phyloP scores from a whole-genome alignment of 768 basidiomycete species.

The Tricholoma terreum region DNA sequence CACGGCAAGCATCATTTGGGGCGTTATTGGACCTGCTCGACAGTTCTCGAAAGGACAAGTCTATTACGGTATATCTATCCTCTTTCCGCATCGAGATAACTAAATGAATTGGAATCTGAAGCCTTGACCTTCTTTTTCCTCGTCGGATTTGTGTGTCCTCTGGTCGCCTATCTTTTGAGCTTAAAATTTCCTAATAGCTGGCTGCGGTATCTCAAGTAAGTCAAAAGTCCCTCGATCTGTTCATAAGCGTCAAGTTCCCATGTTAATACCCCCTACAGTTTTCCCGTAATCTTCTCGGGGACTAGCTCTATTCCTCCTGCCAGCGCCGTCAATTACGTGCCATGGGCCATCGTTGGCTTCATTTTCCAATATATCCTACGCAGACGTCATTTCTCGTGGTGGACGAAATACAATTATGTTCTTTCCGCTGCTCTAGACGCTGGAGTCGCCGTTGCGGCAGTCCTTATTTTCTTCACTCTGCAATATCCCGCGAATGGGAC shows the following conservation, averaged over 20 bases:
- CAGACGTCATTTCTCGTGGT: slow-evolving; percentile 61
- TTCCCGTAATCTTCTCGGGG: slow-evolving; percentile 59
- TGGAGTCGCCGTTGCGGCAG: slow-evolving; percentile 46
- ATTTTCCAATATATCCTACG: slow-evolving; percentile 63
- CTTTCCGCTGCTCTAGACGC: slow-evolving; percentile 67
- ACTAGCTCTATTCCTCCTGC: slow-evolving; percentile 64
- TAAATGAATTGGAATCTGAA: slow-evolving; percentile 17
- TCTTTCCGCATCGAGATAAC: background rate
- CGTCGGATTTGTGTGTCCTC: slow-evolving; percentile 61
- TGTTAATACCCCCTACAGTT: slow-evolving; percentile 20
- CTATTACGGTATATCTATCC: slow-evolving; percentile 41
- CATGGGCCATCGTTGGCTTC: slow-evolving; percentile 64
- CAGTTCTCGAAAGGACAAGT: slow-evolving; percentile 66
- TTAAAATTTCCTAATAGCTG: slow-evolving; percentile 61
- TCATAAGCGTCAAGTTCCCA: slow-evolving; percentile 1
- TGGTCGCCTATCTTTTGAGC: slow-evolving; percentile 50
- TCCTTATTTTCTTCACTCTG: slow-evolving; percentile 57
- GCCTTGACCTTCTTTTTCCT: slow-evolving; percentile 77
- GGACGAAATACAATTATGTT: slow-evolving; percentile 70
- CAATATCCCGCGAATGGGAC: slow-evolving; percentile 62
- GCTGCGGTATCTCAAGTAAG: slow-evolving; percentile 62
- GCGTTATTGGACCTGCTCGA: slow-evolving; percentile 75
- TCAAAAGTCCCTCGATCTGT: slow-evolving; percentile 3
- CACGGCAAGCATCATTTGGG: slow-evolving; percentile 78
- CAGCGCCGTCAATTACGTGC: slow-evolving; percentile 62